Evolutionary conservation across 176 grass and related monocot species (phyloP), one percentile per base, ranked within the genome.

Genomic region (Rhynchospora pubera): DNA sequence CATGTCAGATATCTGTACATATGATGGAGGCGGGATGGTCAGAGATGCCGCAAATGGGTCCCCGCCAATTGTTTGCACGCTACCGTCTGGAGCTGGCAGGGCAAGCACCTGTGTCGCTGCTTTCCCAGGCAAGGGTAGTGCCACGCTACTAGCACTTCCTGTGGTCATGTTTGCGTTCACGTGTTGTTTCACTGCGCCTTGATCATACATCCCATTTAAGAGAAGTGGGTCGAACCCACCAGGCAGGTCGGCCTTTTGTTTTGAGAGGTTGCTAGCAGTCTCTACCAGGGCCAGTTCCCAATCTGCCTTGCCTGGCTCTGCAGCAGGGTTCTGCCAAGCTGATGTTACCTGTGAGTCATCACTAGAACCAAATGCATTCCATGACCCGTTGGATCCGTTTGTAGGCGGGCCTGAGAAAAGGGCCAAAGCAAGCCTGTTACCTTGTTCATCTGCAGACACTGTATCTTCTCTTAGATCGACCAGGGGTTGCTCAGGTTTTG

Each of bases 151-250:
- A 15, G 96, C 70, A 44, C 96, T 99, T 43, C 96, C 96, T 0
- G 77, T 88, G 18, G 59, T 93, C 39, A 68, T 78, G 51, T 95
- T 93, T 18, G 92, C 62, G 45, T 85, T 90, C 5, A 99, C 87
- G 12, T 90, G 89, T 82, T 99, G 92, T 45, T 82, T 91, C 58
- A 95, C 91, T 1, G 52, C 77, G 21, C 96, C 92, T 73, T 99
- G 96, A 75, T 99, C 96, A 45, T 95, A 93, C 96, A 99, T 99
- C 30, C 96, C 96, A 13, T 91, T 95, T 85, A 99, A 83, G 58
- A 99, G 84, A 8, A 99, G 62, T 0, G 93, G 83, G 30, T 95
- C 87, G 57, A 99, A 93, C 67, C 93, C 96, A 52, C 96, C 96
- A 21, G 89, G 79, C 73, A 99, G 78, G 44, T 88, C 62, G 6